Percentiles rank a stretch among this genome's conserved stretches.
Conservation (phyloP, 176 grass and related monocot species). For the Lolium rigidum region DNA sequence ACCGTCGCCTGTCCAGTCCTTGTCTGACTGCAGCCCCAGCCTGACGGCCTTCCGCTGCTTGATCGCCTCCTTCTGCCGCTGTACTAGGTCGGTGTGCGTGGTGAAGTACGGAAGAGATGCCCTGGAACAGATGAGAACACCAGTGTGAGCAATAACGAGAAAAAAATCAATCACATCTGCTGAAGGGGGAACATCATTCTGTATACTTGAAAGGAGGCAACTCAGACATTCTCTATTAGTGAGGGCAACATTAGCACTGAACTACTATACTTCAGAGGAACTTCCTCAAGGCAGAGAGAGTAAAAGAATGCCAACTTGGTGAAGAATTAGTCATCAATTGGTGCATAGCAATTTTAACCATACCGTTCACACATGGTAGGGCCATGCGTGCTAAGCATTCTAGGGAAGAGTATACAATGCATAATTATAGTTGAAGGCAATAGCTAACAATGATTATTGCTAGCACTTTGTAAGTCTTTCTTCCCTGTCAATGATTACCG, state of each 20-base stretch:
- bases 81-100: slow-evolving; percentile 90
- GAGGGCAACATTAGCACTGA: slow-evolving; percentile 9
- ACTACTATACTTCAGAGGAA: slow-evolving; percentile 21
- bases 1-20: slow-evolving; percentile 98
- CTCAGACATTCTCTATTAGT: background rate
- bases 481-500: slow-evolving; percentile 34
- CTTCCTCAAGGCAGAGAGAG: slow-evolving; percentile 30
- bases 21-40: slow-evolving; percentile 84
- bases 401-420: background rate
- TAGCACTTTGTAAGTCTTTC: slow-evolving; percentile 16
- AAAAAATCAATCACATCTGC: background rate
- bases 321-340: slow-evolving; percentile 36
- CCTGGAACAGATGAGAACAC: slow-evolving; percentile 44
- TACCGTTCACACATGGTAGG: slow-evolving; percentile 26
- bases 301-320: slow-evolving; percentile 29
- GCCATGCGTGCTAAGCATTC: background rate
- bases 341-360: background rate
- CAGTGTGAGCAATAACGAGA: background rate
- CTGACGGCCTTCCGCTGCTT: slow-evolving; percentile 80
- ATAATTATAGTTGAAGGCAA: slow-evolving; percentile 25
- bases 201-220: background rate
- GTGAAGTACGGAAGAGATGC: slow-evolving; percentile 89
- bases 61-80: slow-evolving; percentile 79
- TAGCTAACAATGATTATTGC: background rate
- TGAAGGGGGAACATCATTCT: background rate